phyloP scores from a whole-genome alignment of 2,329 filamentous ascomycete species.

The Cladosporium cucumerinum region DNA sequence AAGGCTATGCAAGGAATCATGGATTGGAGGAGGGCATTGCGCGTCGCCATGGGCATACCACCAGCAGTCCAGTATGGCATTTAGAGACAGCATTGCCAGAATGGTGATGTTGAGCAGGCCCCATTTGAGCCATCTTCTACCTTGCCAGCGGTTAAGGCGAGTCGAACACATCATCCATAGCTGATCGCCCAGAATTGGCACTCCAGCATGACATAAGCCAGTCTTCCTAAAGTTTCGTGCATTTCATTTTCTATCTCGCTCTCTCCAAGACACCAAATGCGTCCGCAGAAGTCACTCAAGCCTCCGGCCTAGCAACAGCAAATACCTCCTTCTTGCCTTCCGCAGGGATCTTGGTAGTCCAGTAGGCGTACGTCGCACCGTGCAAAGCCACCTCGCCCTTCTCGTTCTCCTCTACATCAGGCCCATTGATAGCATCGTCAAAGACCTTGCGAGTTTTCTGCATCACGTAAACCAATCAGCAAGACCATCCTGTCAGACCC shows the following conservation, averaged over 20 bases:
- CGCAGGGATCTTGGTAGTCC: constrained; percentile 51
- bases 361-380: constrained; percentile 61
- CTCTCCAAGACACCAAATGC: background rate
- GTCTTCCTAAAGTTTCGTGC: background rate
- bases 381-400: constrained; percentile 62
- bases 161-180: background rate
- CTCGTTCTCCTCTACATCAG: constrained; percentile 57
- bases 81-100: background rate
- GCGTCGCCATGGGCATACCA: background rate
- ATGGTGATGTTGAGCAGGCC: background rate
- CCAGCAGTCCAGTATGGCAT: background rate
- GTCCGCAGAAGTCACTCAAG: constrained; percentile 1
- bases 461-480: constrained; percentile 16
- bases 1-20: background rate
- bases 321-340: constrained; percentile 27
- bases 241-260: background rate
- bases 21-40: no score
- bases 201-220: background rate
- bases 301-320: constrained; percentile 22
- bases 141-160: background rate
- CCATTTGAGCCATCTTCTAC: background rate
- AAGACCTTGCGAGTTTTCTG: constrained; percentile 52
- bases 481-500: background rate
- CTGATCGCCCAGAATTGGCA: background rate
- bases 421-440: constrained; percentile 51